These are phyloP conservation scores for Escovopsis weberi DNA, from an alignment of 2,329 filamentous ascomycete genomes.

Conservation along the genomic window DNA sequence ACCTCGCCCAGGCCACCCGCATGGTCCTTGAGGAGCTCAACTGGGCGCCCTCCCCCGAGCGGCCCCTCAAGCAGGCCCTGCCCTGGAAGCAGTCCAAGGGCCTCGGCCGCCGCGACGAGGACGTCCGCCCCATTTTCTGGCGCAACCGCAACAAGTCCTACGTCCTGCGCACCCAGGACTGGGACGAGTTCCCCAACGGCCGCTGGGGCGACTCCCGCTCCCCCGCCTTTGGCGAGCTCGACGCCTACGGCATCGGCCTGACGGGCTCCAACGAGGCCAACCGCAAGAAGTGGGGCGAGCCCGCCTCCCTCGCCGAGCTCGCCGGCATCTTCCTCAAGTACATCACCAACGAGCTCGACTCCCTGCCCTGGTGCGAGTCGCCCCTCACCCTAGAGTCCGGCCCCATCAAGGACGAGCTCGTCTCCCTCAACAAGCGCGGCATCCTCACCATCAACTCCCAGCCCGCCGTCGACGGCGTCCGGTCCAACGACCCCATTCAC, in stretches of 20 bases:
- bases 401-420: conserved; percentile 59
- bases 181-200: conserved; percentile 98
- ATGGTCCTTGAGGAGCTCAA: conserved; percentile 87
- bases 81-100: conserved; percentile 94
- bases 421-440: conserved; percentile 72
- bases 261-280: conserved; percentile 95
- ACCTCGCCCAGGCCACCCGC: conserved; percentile 81
- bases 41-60: conserved; percentile 62
- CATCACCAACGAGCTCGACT: conserved; percentile 64
- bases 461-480: conserved; percentile 80
- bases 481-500: conserved; percentile 72
- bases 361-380: conserved; percentile 86
- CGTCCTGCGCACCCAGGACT: conserved; percentile 87
- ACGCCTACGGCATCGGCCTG: conserved; percentile 84
- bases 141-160: conserved; percentile 94
- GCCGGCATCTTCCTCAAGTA: conserved; percentile 75
- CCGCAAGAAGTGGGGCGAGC: conserved; percentile 86
- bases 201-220: conserved; percentile 96
- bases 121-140: conserved; percentile 98
- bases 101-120: conserved; percentile 77
- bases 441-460: conserved; percentile 96
- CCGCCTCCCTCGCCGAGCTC: conserved; percentile 64
- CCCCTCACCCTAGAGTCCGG: conserved; percentile 74
- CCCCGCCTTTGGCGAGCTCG: conserved; percentile 88
- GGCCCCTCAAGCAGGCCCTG: conserved; percentile 74